phyloP scores from a whole-genome alignment of 257 asterid species.

The Nicotiana tabacum region DNA sequence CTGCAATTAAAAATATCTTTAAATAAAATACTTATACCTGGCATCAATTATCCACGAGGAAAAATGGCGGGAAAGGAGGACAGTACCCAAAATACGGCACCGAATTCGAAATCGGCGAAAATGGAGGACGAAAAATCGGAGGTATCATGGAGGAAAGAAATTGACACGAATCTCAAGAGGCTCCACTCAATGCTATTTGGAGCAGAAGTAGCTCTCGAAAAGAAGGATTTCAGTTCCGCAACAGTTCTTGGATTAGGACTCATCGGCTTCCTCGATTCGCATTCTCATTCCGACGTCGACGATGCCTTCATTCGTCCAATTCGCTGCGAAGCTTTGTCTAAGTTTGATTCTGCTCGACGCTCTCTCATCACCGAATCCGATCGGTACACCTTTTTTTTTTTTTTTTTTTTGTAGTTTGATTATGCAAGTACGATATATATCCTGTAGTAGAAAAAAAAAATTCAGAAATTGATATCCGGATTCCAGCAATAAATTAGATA shows the following conservation, averaged over 20 bases:
- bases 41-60: neutral
- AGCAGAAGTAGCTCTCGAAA: constrained; percentile 72
- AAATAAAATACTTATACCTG: neutral
- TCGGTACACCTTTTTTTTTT: constrained; percentile 33
- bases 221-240: constrained; percentile 64
- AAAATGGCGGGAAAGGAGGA: constrained; percentile 78
- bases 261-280: constrained; percentile 90
- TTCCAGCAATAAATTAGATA: too few species aligned
- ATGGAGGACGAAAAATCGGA: constrained; percentile 34
- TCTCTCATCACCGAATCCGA: constrained; percentile 62
- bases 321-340: constrained; percentile 70
- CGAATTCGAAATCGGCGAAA: constrained; percentile 21
- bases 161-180: constrained; percentile 68
- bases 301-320: constrained; percentile 77
- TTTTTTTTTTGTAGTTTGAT: neutral
- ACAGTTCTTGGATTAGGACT: constrained; percentile 68
- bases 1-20: neutral
- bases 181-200: constrained; percentile 87
- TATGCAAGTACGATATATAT: neutral
- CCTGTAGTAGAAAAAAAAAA: too few species aligned
- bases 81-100: constrained; percentile 9
- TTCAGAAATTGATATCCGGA: too few species aligned
- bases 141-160: constrained; percentile 75
- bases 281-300: constrained; percentile 49
- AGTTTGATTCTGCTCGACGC: constrained; percentile 57